Conservation (phyloP, 805 yeast genomes). For the Candida oleophila region DNA sequence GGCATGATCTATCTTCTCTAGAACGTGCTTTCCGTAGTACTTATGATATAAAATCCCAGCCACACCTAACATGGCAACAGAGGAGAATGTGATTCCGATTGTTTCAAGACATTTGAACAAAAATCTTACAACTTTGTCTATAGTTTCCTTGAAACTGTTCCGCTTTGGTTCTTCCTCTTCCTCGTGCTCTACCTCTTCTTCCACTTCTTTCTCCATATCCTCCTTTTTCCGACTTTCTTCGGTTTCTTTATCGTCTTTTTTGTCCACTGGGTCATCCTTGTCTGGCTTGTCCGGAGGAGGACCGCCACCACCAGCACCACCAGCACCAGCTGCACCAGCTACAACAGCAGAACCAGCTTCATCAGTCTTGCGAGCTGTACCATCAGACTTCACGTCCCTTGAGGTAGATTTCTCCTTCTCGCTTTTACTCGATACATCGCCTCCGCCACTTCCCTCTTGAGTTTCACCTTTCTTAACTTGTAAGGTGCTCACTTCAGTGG, state of each 20-base stretch:
- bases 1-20: slow-evolving; percentile 62
- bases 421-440: neutral
- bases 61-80: slow-evolving; percentile 63
- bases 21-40: slow-evolving; percentile 56
- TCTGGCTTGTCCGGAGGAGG: neutral
- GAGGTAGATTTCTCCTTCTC: neutral
- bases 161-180: slow-evolving; percentile 15
- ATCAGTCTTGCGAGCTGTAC: neutral
- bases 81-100: slow-evolving; percentile 67
- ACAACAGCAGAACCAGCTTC: neutral
- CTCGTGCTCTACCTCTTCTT: slow-evolving; percentile 12
- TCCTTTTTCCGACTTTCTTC: slow-evolving; percentile 11
- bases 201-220: slow-evolving; percentile 9
- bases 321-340: neutral
- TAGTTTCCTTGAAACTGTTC: slow-evolving; percentile 17
- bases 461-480: slow-evolving; percentile 3
- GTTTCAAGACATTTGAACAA: slow-evolving; percentile 58
- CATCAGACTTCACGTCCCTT: too few relatives aligned
- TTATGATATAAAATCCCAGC: slow-evolving; percentile 74
- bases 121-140: slow-evolving; percentile 22
- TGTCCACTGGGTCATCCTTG: neutral
- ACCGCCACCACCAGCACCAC: neutral
- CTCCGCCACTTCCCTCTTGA: neutral
- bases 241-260: neutral
- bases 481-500: slow-evolving; percentile 5